Evolutionary conservation across 306 rosid species (phyloP).

Genomic region (Fragaria iinumae): DNA sequence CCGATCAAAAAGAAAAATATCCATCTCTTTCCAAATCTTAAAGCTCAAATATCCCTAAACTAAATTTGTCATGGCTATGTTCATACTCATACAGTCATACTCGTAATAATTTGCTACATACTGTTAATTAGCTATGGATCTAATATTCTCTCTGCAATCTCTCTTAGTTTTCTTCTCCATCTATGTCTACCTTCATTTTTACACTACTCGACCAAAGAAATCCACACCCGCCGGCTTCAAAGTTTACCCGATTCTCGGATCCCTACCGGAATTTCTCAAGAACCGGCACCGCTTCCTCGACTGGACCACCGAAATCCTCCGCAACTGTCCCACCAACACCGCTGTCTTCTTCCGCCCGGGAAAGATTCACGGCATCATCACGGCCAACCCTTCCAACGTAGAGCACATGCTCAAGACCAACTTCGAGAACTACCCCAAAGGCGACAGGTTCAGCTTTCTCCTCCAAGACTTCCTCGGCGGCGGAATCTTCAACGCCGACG

Average conservation of each 20-base stretch:
- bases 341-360: conserved; percentile 44
- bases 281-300: conserved; percentile 63
- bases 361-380: conserved; percentile 33
- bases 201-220: neutral
- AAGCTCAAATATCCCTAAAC: too few relatives aligned
- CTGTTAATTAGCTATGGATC: conserved; percentile 16
- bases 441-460: conserved; percentile 33
- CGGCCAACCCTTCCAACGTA: conserved; percentile 59
- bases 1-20: too few relatives aligned
- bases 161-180: conserved; percentile 13
- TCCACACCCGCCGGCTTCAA: conserved; percentile 38
- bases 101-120: neutral
- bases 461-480: conserved; percentile 57
- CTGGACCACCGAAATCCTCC: conserved; percentile 55
- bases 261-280: conserved; percentile 44
- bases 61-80: too few relatives aligned
- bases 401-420: conserved; percentile 63
- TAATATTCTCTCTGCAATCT: conserved; percentile 3
- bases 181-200: conserved; percentile 22
- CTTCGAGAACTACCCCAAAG: conserved; percentile 74
- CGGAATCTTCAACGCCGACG: conserved; percentile 73
- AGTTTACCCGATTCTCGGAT: conserved; percentile 48
- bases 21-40: too few relatives aligned
- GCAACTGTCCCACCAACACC: conserved; percentile 41
- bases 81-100: too few relatives aligned